A percentile compares a stretch with the other conserved stretches of the same genome.
phyloP scores from a whole-genome alignment of 2,329 filamentous ascomycete species.

The Grosmannia huntii region DNA sequence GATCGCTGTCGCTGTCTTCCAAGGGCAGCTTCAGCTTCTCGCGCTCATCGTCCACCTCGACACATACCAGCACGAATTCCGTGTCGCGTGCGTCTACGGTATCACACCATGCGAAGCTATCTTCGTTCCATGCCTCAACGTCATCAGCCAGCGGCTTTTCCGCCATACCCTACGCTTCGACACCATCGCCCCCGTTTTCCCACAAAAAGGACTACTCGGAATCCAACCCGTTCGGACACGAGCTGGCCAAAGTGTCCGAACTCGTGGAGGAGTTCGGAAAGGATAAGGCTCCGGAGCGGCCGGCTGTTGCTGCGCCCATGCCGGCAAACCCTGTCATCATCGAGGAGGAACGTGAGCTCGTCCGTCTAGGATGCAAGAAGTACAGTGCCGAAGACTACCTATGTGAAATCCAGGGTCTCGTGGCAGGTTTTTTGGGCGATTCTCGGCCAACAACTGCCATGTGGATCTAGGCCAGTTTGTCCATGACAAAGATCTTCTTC shows the following conservation, averaged over 20 bases:
- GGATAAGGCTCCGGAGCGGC: conserved; percentile 21
- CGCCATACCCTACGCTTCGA: conserved; percentile 12
- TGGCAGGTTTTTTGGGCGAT: conserved; percentile 45
- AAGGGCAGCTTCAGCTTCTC: conserved; percentile 45
- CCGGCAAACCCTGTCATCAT: conserved; percentile 33
- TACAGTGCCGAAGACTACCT: conserved; percentile 77
- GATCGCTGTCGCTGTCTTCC: conserved; percentile 39
- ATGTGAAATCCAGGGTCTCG: conserved; percentile 60
- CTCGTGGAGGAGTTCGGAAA: conserved; percentile 77
- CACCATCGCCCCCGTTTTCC: conserved; percentile 18
- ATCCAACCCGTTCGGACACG: conserved; percentile 70
- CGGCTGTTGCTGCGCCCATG: neutral
- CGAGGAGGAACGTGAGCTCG: conserved; percentile 61
- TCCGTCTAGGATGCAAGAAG: conserved; percentile 55
- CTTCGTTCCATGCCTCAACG: neutral
- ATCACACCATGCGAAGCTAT: conserved; percentile 13
- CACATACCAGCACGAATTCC: conserved; percentile 31
- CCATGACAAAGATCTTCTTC: neutral
- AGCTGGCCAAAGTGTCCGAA: conserved; percentile 85
- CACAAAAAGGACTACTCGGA: conserved; percentile 26
- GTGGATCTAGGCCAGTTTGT: conserved; percentile 33
- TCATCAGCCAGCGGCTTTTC: neutral
- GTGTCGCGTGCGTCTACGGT: conserved; percentile 23
- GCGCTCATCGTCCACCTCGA: conserved; percentile 43
- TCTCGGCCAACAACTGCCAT: conserved; percentile 19